These are phyloP conservation scores for Testicularia cyperi DNA, from an alignment of 1,284 basidiomycete genomes.

Conservation along the genomic window DNA sequence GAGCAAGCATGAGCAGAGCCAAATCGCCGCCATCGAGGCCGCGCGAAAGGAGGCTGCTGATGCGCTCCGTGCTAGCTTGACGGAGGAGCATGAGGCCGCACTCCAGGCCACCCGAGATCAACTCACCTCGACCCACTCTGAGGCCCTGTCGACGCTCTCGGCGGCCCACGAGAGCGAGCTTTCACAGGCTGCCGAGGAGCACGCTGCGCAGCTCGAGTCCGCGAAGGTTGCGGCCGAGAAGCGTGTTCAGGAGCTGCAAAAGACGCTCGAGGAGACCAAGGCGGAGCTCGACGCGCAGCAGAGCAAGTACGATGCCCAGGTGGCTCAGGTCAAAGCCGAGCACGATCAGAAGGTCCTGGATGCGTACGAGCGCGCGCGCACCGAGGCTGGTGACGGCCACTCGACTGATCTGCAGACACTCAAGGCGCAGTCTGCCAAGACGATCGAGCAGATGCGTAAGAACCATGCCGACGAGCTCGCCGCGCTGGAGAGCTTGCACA, in stretches of 20 bases:
- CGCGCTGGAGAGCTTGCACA: conserved; percentile 16
- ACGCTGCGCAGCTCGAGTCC: conserved; percentile 10
- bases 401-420: conserved; percentile 34
- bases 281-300: conserved; percentile 28
- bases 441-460: conserved; percentile 32
- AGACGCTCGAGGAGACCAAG: conserved; percentile 24
- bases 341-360: conserved; percentile 39
- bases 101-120: conserved; percentile 12
- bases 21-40: conserved; percentile 10
- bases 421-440: conserved; percentile 26
- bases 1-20: conserved; percentile 18
- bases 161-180: conserved; percentile 22
- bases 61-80: conserved; percentile 7
- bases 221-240: conserved; percentile 8
- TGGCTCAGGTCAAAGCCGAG: conserved; percentile 36
- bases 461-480: conserved; percentile 37
- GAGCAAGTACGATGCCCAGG: conserved; percentile 26
- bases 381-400: conserved; percentile 38
- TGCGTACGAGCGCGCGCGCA: conserved; percentile 37
- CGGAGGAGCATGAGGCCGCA: conserved; percentile 16
- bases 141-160: conserved; percentile 15
- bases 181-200: conserved; percentile 7
- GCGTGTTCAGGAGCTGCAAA: conserved; percentile 20
- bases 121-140: conserved; percentile 9
- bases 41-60: conserved; percentile 23